phyloP scores from a whole-genome alignment of 2,329 filamentous ascomycete genomes.

The Pestalotiopsis sp. region DNA sequence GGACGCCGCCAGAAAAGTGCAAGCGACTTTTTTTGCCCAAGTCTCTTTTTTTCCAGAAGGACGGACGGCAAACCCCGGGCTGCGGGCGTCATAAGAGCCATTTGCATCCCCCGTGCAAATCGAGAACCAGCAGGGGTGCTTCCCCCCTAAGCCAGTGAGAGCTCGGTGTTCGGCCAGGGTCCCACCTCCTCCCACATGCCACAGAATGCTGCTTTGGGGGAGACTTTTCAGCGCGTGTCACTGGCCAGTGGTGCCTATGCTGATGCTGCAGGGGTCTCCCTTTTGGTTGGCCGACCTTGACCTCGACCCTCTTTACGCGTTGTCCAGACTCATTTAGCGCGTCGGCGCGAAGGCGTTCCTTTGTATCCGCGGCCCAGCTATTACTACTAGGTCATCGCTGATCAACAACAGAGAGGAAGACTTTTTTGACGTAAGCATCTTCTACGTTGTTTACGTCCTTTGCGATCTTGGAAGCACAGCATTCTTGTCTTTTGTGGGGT shows the following conservation, averaged over 20 bases:
- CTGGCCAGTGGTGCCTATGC: background rate
- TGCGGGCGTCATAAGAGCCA: conserved; percentile 11
- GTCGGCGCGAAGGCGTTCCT: background rate
- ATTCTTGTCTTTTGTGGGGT: background rate
- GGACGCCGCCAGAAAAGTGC: conserved; percentile 12
- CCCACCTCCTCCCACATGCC: background rate
- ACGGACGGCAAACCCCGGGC: conserved; percentile 4
- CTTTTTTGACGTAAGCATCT: background rate
- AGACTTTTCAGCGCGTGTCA: no score
- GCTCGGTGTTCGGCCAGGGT: background rate
- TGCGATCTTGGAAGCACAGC: background rate
- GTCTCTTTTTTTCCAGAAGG: background rate
- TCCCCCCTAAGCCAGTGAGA: background rate
- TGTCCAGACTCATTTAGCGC: background rate
- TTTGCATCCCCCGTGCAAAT: background rate
- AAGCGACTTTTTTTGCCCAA: background rate
- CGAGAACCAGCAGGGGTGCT: background rate
- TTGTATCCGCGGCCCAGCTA: background rate
- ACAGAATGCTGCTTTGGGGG: background rate
- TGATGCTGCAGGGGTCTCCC: background rate
- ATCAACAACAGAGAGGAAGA: background rate
- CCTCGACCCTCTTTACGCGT: conserved; percentile 12
- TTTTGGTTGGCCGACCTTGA: background rate
- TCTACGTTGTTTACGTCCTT: background rate
- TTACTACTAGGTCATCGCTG: background rate